Evolutionary conservation across 805 yeast genomes (phyloP), one percentile per base, ranked within the genome.

Genomic region (Torulaspora maleeae): DNA sequence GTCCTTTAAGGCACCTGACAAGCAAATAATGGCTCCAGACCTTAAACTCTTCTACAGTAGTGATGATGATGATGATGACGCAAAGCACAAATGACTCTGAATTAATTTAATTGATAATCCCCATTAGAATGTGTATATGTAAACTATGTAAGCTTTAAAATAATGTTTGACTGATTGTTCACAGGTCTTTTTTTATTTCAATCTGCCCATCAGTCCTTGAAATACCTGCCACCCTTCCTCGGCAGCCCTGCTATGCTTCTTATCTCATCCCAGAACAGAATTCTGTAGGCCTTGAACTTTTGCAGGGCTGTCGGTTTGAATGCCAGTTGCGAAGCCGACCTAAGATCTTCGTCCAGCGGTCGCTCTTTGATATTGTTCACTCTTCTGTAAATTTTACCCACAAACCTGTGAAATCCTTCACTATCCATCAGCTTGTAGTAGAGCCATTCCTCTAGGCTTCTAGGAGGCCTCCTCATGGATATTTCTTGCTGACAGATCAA

Each of bases 211-310:
- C 44, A 44, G 47, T 55, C 40, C 37, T 50, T 53, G 22, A 51
- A 47, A 33, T 36, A 43, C 25, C 54, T 50, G 17, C 46, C 44
- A 8, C 49, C 36, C 22, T 50, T 54, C 47, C 66, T 61, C 15
- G 64, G 60, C 1, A 83, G 59, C 2, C 84, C 77, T 49, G 83
- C 69, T 1, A 76, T 63, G 20, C 73, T 64, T 52, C 79, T 76
- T 57, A 82, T 50, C 59, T 85, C 93, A 48, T 81, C 81, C 53
- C 68, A 61, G 65, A 84, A 82, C 12, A 85, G 56, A 12, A 75
- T 54, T 30, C 82, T 62, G 55, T 72, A 82, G 0, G 91, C 91
- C 45, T 76, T 81, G 36, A 76, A 55, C 56, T 75, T 80, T 35
- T 84, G 89, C 16, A 55, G 43, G 1, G 61, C 29, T 0, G 84